These are phyloP conservation scores for Theileria sp. DNA, from an alignment of 169 alveolate genomes.

Conservation along the genomic window DNA sequence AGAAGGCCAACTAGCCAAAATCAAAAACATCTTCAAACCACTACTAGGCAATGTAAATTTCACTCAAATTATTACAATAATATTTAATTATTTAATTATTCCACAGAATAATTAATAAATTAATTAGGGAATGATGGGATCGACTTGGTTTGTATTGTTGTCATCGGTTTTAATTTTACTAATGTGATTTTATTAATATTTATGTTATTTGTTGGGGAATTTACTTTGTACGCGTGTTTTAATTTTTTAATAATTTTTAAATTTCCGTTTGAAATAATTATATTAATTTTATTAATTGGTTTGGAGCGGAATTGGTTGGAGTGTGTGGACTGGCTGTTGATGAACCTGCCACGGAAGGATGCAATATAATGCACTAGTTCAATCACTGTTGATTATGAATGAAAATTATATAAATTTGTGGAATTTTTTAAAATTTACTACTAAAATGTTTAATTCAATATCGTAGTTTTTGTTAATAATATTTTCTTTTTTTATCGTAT, in stretches of 20 bases:
- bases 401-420: not conserved
- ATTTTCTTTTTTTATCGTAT: not conserved
- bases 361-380: constrained; percentile 26
- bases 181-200: not conserved
- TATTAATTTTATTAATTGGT: no score
- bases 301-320: not conserved
- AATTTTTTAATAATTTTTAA: not conserved
- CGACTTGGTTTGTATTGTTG: not conserved
- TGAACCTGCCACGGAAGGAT: constrained; percentile 24
- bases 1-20: not conserved
- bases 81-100: no score
- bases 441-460: constrained; percentile 1
- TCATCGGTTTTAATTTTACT: not conserved
- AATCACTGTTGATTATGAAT: not conserved
- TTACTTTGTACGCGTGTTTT: no score
- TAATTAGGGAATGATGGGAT: not conserved
- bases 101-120: no score
- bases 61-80: no score
- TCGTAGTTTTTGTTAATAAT: not conserved
- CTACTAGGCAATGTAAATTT: not conserved
- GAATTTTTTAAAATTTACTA: not conserved
- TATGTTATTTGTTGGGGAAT: not conserved
- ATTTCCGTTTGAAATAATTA: not conserved
- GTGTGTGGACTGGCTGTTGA: not conserved
- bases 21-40: not conserved